Evolutionary conservation across 2,329 filamentous ascomycete genomes (phyloP).

Genomic region (Botrytis galanthina): DNA sequence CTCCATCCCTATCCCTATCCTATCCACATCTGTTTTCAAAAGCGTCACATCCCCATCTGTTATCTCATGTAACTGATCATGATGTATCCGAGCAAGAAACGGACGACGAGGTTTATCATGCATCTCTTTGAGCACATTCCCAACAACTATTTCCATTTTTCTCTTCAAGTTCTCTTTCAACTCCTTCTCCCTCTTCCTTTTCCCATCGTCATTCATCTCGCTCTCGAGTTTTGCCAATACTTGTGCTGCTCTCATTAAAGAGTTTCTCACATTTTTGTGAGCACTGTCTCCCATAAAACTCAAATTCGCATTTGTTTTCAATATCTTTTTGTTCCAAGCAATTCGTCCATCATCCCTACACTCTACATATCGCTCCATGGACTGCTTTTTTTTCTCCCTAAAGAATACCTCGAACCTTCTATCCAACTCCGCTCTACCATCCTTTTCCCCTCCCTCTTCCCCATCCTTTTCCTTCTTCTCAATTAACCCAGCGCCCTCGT

Average conservation of each 20-base stretch:
- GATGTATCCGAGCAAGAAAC: too few species aligned
- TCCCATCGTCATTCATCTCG: not conserved
- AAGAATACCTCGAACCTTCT: accelerated
- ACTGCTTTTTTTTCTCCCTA: accelerated
- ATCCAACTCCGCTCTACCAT: not conserved
- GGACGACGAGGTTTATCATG: too few species aligned
- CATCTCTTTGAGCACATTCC: not conserved
- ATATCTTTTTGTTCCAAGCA: accelerated
- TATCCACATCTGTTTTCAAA: too few species aligned
- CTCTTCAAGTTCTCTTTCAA: not conserved
- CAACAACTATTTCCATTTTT: not conserved
- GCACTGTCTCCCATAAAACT: too few species aligned
- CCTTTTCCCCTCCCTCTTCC: not conserved
- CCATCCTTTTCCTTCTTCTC: not conserved
- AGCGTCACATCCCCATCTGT: too few species aligned
- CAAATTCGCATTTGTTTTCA: too few species aligned
- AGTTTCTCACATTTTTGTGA: too few species aligned
- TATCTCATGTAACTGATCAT: not conserved
- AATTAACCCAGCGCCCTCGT: accelerated
- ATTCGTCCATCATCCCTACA: not conserved
- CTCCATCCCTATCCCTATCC: too few species aligned
- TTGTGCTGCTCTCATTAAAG: not conserved
- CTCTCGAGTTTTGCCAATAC: not conserved
- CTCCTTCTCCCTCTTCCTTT: accelerated
- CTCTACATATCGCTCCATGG: not conserved